These are phyloP conservation scores for Arthrobotrys conoides DNA, from an alignment of 2,329 filamentous ascomycete genomes.

Conservation along the genomic window DNA sequence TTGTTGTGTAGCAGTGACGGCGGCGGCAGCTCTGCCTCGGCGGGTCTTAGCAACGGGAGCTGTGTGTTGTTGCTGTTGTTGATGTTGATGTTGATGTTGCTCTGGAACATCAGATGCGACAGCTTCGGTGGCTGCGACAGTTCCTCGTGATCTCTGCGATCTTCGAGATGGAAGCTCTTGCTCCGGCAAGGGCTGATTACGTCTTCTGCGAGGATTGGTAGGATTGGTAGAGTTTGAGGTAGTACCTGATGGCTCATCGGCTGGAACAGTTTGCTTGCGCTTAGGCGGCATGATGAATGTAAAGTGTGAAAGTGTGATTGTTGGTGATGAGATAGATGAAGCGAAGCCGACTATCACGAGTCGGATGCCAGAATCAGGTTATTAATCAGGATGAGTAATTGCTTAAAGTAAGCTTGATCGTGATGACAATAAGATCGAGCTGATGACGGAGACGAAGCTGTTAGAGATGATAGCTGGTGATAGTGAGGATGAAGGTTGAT, in stretches of 20 bases:
- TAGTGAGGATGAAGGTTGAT: neutral
- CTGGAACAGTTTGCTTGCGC: slow-evolving; percentile 2
- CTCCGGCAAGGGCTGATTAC: neutral
- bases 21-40: slow-evolving; percentile 6
- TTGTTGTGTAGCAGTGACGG: neutral
- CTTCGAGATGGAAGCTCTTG: slow-evolving; percentile 10
- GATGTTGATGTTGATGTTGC: neutral
- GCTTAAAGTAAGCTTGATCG: slow-evolving; percentile 1
- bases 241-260: neutral
- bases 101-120: neutral
- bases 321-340: neutral
- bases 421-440: slow-evolving; percentile 1
- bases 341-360: slow-evolving; percentile 18
- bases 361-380: slow-evolving; percentile 8
- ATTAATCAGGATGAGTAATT: neutral
- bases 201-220: neutral
- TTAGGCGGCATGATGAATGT: neutral
- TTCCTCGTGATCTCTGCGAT: neutral
- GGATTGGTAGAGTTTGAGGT: neutral
- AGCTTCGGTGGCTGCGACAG: slow-evolving; percentile 14
- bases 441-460: slow-evolving; percentile 13
- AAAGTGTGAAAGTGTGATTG: neutral
- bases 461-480: neutral
- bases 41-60: neutral
- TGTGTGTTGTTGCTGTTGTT: neutral